Percentiles rank a stretch among this genome's conserved stretches.
Evolutionary conservation across 1,139 yeast genomes (phyloP).

Genomic region (Hansenula anomala): DNA sequence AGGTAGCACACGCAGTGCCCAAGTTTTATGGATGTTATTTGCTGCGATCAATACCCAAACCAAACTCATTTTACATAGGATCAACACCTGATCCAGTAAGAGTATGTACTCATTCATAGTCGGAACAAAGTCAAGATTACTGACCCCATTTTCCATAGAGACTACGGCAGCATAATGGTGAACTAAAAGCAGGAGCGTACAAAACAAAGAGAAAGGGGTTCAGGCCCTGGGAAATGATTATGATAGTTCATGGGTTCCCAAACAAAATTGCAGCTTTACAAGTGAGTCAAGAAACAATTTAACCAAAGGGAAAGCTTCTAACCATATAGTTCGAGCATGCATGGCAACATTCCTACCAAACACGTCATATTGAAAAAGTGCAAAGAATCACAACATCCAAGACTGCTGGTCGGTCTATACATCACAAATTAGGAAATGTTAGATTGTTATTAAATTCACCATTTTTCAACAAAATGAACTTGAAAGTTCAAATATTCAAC

Average conservation of each 20-base stretch:
- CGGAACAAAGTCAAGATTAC: too few relatives aligned
- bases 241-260: conserved; percentile 67
- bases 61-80: conserved; percentile 62
- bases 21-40: conserved; percentile 64
- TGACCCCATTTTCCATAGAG: too few relatives aligned
- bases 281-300: conserved; percentile 25
- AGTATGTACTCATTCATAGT: conserved; percentile 8
- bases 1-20: conserved; percentile 18
- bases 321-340: conserved; percentile 53
- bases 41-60: conserved; percentile 51
- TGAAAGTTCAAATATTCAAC: conserved; percentile 38
- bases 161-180: conserved; percentile 76
- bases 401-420: conserved; percentile 36
- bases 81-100: conserved; percentile 72
- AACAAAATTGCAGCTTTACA: conserved; percentile 68
- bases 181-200: conserved; percentile 63
- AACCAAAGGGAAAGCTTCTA: background rate
- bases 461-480: conserved; percentile 38
- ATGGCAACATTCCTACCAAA: conserved; percentile 66
- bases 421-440: conserved; percentile 47
- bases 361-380: conserved; percentile 48
- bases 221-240: conserved; percentile 71
- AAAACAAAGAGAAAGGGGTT: conserved; percentile 50
- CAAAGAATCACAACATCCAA: conserved; percentile 27
- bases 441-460: conserved; percentile 38